These are phyloP conservation scores for Mycena rosella DNA, from an alignment of 768 basidiomycete genomes.

Conservation along the genomic window DNA sequence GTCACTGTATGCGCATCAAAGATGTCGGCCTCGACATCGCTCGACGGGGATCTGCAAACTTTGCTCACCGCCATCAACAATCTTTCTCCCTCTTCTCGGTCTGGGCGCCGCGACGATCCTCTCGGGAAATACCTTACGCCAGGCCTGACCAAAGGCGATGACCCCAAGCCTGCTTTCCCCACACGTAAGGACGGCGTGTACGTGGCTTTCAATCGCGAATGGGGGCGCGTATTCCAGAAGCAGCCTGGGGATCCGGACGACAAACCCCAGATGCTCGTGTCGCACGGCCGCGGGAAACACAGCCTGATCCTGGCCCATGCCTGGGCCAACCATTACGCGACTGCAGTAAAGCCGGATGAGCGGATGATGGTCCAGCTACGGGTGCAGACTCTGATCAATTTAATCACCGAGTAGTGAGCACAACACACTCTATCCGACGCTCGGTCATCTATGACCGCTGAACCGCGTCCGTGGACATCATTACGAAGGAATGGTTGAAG, in stretches of 20 bases:
- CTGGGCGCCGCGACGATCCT: no score
- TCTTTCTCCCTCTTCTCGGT: conserved; percentile 7
- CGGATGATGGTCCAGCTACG: no score
- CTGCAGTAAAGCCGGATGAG: no score
- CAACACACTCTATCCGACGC: no score
- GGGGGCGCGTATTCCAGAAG: conserved; percentile 25
- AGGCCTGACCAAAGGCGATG: conserved; percentile 2
- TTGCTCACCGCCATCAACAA: conserved; percentile 7
- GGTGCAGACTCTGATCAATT: no score
- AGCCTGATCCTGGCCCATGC: conserved; percentile 20
- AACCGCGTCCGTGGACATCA: no score
- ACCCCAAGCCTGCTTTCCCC: conserved; percentile 10
- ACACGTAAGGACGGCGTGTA: conserved; percentile 6
- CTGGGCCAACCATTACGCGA: no score
- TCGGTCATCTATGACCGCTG: no score
- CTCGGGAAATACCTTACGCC: no score
- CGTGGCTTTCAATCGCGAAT: not conserved
- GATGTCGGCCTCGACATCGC: not conserved
- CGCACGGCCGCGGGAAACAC: conserved; percentile 15
- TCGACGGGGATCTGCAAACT: not conserved
- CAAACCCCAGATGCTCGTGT: conserved; percentile 4
- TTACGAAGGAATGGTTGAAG: no score
- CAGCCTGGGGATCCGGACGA: not conserved
- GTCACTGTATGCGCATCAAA: not conserved
- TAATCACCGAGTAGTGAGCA: no score